Percentiles rank a stretch among this genome's conserved stretches.
These are phyloP conservation scores for Neurospora intermedia DNA, from an alignment of 495 filamentous ascomycete species.

Conservation along the genomic window DNA sequence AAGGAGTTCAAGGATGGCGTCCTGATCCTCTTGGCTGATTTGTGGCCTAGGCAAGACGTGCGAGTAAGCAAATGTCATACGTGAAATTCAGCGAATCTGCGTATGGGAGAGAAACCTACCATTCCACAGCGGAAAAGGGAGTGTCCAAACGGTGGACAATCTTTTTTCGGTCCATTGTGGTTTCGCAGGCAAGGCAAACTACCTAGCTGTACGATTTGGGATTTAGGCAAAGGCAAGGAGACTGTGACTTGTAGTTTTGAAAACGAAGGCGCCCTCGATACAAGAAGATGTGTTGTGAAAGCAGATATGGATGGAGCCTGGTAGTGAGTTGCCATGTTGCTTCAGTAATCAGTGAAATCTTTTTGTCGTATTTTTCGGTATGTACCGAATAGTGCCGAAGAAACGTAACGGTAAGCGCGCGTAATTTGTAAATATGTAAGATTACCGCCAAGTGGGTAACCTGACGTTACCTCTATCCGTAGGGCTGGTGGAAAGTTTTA, in stretches of 20 bases:
- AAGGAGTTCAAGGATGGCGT: slow-evolving; percentile 44
- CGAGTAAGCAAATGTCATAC: background rate
- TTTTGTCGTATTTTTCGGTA: background rate
- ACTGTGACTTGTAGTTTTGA: background rate
- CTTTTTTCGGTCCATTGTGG: slow-evolving; percentile 19
- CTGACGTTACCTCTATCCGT: background rate
- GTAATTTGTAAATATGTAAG: background rate
- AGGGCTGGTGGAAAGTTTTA: background rate
- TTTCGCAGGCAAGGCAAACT: background rate
- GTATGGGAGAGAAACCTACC: slow-evolving; percentile 8
- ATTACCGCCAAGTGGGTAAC: background rate
- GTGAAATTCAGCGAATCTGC: background rate
- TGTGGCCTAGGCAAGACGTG: slow-evolving; percentile 31
- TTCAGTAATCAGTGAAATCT: background rate
- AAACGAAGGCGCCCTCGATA: background rate
- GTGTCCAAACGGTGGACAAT: slow-evolving; percentile 24
- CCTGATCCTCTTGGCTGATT: slow-evolving; percentile 37
- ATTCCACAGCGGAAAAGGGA: slow-evolving; percentile 19
- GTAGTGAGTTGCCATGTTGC: background rate
- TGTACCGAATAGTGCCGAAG: background rate
- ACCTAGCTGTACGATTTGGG: background rate
- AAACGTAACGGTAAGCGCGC: background rate
- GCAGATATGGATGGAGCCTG: background rate
- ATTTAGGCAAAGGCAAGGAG: background rate
- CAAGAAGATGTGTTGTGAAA: background rate